A percentile compares a stretch with the other conserved stretches of the same genome.
Conservation (phyloP, 768 basidiomycete species). For the Mycena rosella region DNA sequence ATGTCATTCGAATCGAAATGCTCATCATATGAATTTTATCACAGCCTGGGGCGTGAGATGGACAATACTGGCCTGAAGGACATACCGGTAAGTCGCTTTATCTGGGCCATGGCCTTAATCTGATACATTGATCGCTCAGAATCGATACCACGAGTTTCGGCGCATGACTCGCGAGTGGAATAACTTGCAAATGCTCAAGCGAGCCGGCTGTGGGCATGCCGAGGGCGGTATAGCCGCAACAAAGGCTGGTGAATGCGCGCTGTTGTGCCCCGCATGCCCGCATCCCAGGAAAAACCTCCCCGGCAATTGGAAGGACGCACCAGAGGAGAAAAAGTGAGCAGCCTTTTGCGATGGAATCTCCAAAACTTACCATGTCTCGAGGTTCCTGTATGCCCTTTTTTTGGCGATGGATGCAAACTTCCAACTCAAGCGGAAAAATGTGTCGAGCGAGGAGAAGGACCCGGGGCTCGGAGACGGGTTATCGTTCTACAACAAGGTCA, state of each 20-base stretch:
- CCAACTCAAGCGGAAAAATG: neutral
- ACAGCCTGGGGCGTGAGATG: neutral
- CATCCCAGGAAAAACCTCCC: neutral
- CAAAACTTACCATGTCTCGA: no score
- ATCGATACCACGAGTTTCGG: no score
- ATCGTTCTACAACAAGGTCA: constrained; percentile 45
- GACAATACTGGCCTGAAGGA: constrained; percentile 4
- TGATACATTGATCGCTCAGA: no score
- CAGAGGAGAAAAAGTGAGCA: neutral
- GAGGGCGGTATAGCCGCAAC: no score
- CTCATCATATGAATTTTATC: neutral
- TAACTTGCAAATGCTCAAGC: no score
- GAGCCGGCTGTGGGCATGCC: no score
- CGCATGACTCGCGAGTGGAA: no score
- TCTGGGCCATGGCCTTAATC: no score
- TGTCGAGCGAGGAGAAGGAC: constrained; percentile 38
- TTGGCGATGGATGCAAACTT: neutral
- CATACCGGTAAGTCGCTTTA: neutral
- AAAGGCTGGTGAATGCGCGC: neutral
- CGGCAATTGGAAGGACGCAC: neutral
- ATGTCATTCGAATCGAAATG: neutral
- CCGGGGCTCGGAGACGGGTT: constrained; percentile 45
- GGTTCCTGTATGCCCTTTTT: neutral
- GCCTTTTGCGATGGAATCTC: neutral
- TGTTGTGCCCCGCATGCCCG: neutral